A percentile compares a stretch with the other conserved stretches of the same genome.
phyloP scores from a whole-genome alignment of 352 stramenopile genomes.

The Phytophthora constricta region DNA sequence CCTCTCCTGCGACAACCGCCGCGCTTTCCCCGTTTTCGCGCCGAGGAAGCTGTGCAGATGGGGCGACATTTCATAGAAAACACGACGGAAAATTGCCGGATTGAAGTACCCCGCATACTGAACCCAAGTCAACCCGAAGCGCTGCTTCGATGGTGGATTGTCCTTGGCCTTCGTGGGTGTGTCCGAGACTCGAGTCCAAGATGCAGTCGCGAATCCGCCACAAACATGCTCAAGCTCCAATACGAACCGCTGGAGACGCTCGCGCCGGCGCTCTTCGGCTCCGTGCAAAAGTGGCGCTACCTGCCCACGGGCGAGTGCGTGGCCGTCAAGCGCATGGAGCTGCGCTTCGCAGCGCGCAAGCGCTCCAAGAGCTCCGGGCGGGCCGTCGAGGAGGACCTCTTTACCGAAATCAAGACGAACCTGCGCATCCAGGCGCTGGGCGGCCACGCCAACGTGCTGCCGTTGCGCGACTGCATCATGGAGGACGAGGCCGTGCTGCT shows the following conservation, averaged over 20 bases:
- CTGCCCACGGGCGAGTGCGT: slow-evolving; percentile 55
- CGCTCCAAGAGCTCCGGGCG: slow-evolving; percentile 57
- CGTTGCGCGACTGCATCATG: slow-evolving; percentile 69
- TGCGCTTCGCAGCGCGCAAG: slow-evolving; percentile 52
- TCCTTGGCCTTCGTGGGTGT: neutral
- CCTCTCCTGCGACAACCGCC: neutral
- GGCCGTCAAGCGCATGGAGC: slow-evolving; percentile 85
- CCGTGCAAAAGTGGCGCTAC: slow-evolving; percentile 72
- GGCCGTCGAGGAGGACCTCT: slow-evolving; percentile 70
- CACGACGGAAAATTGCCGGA: slow-evolving; percentile 10
- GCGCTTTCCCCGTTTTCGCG: neutral
- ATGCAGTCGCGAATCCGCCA: too few species aligned
- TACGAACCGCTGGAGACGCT: slow-evolving; percentile 74
- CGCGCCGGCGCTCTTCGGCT: slow-evolving; percentile 73
- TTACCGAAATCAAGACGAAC: slow-evolving; percentile 76
- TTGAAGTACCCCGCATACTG: slow-evolving; percentile 37
- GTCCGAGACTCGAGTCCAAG: too few species aligned
- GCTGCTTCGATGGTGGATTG: neutral
- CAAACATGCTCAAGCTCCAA: slow-evolving; percentile 29
- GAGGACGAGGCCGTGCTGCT: slow-evolving; percentile 69
- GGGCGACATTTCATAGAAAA: neutral
- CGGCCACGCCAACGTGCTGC: slow-evolving; percentile 74
- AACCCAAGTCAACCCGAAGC: slow-evolving; percentile 12
- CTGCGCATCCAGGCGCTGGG: slow-evolving; percentile 62
- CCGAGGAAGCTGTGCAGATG: slow-evolving; percentile 3